phyloP scores from a whole-genome alignment of 2,329 filamentous ascomycete species.

The Talaromyces sp. region DNA sequence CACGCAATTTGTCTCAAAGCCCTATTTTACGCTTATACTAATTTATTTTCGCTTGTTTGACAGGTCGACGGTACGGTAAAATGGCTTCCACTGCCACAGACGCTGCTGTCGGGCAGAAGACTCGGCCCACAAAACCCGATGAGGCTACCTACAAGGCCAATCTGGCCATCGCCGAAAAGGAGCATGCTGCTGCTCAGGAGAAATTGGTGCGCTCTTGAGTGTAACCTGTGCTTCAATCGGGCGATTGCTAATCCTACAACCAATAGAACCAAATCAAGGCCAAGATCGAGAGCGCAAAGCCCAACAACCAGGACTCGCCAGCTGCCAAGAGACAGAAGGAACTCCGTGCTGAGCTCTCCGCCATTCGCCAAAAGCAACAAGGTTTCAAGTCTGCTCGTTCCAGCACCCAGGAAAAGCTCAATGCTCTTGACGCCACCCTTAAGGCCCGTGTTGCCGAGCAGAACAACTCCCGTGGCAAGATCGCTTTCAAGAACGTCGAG shows the following conservation, averaged over 20 bases:
- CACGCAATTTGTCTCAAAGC: background rate
- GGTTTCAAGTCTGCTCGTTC: slow-evolving; percentile 78
- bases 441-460: slow-evolving; percentile 81
- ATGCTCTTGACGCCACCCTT: slow-evolving; percentile 83
- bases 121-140: slow-evolving; percentile 80
- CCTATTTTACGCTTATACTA: background rate
- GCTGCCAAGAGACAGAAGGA: slow-evolving; percentile 79
- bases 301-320: slow-evolving; percentile 78
- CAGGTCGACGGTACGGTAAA: slow-evolving; percentile 13
- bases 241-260: background rate
- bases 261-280: slow-evolving; percentile 81
- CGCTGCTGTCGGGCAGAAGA: slow-evolving; percentile 37
- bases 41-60: background rate
- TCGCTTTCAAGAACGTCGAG: slow-evolving; percentile 80
- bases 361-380: slow-evolving; percentile 83
- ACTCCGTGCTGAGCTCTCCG: slow-evolving; percentile 73
- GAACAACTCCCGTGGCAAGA: slow-evolving; percentile 75
- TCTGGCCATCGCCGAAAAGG: slow-evolving; percentile 79
- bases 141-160: slow-evolving; percentile 77
- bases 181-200: slow-evolving; percentile 72
- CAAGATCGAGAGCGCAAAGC: slow-evolving; percentile 79
- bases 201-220: slow-evolving; percentile 52
- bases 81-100: slow-evolving; percentile 20
- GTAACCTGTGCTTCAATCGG: background rate
- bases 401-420: slow-evolving; percentile 82